Evolutionary conservation across 345 rosid genomes (phyloP).

Genomic region (Cardiospermum halicacabum): DNA sequence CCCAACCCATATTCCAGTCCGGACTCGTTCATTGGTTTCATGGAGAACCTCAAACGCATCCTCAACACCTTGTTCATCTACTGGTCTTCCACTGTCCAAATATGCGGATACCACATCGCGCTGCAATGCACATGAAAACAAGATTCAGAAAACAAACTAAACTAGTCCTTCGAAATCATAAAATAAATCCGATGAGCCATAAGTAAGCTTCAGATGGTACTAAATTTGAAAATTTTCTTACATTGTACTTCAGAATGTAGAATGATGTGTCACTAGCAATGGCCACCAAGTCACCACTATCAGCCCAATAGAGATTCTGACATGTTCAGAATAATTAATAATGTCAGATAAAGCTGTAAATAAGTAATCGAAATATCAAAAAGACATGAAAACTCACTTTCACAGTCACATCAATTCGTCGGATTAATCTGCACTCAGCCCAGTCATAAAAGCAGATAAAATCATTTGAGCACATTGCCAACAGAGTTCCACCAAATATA

Average conservation of each 20-base stretch:
- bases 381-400: constrained; percentile 54
- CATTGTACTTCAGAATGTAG: constrained; percentile 93
- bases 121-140: constrained; percentile 42
- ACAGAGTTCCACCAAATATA: constrained; percentile 83
- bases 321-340: constrained; percentile 13
- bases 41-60: constrained; percentile 99
- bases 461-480: constrained; percentile 97
- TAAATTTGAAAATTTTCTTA: constrained; percentile 31
- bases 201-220: constrained; percentile 4
- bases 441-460: constrained; percentile 99
- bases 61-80: constrained; percentile 97
- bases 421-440: constrained; percentile 97
- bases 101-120: constrained; percentile 81
- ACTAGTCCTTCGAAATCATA: neutral
- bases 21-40: constrained; percentile 96
- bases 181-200: neutral
- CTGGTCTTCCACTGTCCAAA: constrained; percentile 84
- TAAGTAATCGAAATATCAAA: neutral
- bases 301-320: constrained; percentile 99
- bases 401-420: constrained; percentile 94
- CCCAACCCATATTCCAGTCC: constrained; percentile 99
- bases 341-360: neutral
- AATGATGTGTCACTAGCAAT: constrained; percentile 95
- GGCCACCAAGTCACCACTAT: constrained; percentile 95
- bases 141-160: neutral